phyloP scores from a whole-genome alignment of 2,329 filamentous ascomycete genomes.

The Cladosporium oxysporum region DNA sequence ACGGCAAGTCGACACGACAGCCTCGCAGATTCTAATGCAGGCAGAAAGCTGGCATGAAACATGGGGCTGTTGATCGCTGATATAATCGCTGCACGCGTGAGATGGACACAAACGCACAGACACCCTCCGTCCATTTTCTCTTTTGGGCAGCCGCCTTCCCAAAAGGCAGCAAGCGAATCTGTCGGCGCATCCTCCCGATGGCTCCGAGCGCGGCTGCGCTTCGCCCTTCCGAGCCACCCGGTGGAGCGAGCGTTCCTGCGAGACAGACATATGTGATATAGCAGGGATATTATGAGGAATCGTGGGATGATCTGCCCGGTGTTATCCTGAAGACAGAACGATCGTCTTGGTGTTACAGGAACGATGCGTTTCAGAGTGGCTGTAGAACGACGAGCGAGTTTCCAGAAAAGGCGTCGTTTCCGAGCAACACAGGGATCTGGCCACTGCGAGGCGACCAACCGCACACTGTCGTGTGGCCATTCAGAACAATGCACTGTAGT shows the following conservation, averaged over 20 bases:
- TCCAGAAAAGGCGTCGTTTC: background rate
- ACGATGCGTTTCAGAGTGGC: slow-evolving; percentile 1
- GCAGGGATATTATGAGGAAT: slow-evolving; percentile 5
- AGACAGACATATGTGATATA: slow-evolving; percentile 1
- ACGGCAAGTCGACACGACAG: slow-evolving; percentile 19
- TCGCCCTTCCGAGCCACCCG: background rate
- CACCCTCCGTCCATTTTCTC: background rate
- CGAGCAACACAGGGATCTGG: background rate
- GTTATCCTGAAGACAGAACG: background rate
- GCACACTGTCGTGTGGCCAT: background rate
- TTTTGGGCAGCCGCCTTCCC: background rate
- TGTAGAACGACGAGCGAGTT: background rate
- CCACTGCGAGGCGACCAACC: background rate
- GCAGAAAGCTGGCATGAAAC: slow-evolving; percentile 1
- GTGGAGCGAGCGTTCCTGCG: background rate
- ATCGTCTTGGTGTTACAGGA: background rate
- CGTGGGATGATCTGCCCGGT: background rate
- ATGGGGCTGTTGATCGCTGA: background rate
- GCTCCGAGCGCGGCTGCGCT: slow-evolving; percentile 9
- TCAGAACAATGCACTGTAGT: background rate
- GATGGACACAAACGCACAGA: background rate
- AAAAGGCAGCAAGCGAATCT: background rate
- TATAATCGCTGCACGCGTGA: background rate
- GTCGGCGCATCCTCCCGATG: background rate
- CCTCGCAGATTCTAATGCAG: background rate